Evolutionary conservation across 2,329 filamentous ascomycete species (phyloP).

Genomic region (Cercospora berteroae): DNA sequence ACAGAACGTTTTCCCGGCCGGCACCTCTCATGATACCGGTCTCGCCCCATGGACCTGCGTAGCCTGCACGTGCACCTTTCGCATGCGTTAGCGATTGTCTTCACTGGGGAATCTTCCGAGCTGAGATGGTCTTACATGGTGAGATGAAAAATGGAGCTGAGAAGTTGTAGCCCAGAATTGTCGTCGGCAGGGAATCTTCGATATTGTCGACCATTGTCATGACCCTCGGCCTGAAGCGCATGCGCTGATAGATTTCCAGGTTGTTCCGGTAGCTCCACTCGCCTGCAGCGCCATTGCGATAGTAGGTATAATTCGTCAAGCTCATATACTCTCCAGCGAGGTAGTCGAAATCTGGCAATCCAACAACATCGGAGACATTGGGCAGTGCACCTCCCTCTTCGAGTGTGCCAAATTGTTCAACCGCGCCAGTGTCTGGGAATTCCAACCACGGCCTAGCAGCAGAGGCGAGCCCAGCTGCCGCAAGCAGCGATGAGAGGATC

Average conservation of each 20-base stretch:
- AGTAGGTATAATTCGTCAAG: constrained; percentile 29
- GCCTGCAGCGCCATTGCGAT: constrained; percentile 31
- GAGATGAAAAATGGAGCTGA: constrained; percentile 91
- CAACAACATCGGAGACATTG: constrained; percentile 17
- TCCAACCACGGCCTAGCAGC: constrained; percentile 21
- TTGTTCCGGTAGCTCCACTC: constrained; percentile 35
- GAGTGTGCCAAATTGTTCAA: constrained; percentile 20
- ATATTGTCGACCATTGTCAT: constrained; percentile 30
- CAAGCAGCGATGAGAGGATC: constrained; percentile 7
- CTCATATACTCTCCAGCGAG: constrained; percentile 20
- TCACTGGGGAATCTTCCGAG: neutral
- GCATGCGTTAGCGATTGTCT: neutral
- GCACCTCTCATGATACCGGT: constrained; percentile 49
- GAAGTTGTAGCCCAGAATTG: constrained; percentile 82
- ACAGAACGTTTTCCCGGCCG: constrained; percentile 49
- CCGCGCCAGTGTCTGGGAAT: constrained; percentile 20
- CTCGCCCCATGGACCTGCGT: constrained; percentile 60
- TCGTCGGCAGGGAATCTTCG: constrained; percentile 53
- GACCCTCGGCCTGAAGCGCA: constrained; percentile 22
- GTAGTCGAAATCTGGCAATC: constrained; percentile 23
- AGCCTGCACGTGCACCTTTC: constrained; percentile 72
- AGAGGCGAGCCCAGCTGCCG: constrained; percentile 14
- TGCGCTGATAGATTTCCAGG: constrained; percentile 29
- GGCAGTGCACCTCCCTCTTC: constrained; percentile 15
- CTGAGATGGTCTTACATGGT: constrained; percentile 57